phyloP scores from a whole-genome alignment of 306 rosid species.

The Citrullus mucosospermus region DNA sequence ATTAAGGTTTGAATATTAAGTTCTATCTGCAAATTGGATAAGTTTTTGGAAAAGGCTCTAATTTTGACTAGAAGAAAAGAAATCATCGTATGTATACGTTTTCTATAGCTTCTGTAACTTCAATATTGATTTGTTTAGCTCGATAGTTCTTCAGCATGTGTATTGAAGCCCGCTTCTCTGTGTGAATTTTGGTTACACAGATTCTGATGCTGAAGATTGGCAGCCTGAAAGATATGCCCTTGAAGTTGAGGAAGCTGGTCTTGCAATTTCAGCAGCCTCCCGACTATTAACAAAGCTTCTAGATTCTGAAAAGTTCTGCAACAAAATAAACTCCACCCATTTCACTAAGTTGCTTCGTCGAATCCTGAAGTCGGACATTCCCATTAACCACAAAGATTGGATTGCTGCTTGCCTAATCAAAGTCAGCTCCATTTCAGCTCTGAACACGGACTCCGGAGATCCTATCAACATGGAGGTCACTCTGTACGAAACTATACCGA shows the following conservation, averaged over 20 bases:
- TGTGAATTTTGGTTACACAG: slow-evolving; percentile 16
- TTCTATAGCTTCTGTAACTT: not conserved
- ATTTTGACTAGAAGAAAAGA: not conserved
- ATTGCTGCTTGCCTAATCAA: slow-evolving; percentile 74
- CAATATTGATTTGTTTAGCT: not conserved
- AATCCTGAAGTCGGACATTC: slow-evolving; percentile 53
- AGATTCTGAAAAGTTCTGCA: slow-evolving; percentile 27
- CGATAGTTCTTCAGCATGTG: not conserved
- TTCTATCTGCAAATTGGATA: not conserved
- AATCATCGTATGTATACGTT: not conserved
- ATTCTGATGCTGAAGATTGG: slow-evolving; percentile 41
- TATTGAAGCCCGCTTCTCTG: slow-evolving; percentile 5
- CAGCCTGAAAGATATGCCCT: slow-evolving; percentile 44
- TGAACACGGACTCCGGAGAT: slow-evolving; percentile 11
- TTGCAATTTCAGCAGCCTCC: slow-evolving; percentile 76
- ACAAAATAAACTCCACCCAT: slow-evolving; percentile 28
- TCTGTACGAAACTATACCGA: slow-evolving; percentile 63
- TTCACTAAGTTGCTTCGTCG: slow-evolving; percentile 44
- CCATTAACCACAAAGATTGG: slow-evolving; percentile 63
- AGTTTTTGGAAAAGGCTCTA: not conserved
- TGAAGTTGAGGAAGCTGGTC: slow-evolving; percentile 80
- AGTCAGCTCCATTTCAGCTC: slow-evolving; percentile 44
- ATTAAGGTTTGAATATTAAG: not conserved
- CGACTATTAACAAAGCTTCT: slow-evolving; percentile 60
- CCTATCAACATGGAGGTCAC: slow-evolving; percentile 66